These are phyloP conservation scores for Eucalyptus curtisii DNA, from an alignment of 345 rosid species.

Conservation along the genomic window DNA sequence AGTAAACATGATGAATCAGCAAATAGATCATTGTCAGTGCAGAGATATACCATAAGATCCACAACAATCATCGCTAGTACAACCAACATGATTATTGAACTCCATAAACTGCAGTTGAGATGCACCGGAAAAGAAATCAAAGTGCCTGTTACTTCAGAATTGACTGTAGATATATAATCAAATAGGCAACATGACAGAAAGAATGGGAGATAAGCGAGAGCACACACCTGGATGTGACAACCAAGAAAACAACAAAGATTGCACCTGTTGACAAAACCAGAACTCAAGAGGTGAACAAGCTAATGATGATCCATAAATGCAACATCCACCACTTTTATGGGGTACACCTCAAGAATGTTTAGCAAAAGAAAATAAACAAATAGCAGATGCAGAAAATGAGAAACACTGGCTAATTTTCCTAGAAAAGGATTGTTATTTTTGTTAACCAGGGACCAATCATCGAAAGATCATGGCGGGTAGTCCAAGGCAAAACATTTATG, in stretches of 20 bases:
- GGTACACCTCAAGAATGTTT: not conserved
- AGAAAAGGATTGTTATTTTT: not conserved
- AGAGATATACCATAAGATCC: constrained; percentile 74
- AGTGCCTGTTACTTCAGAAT: not conserved
- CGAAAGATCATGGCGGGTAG: not conserved
- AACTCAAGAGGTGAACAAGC: not conserved
- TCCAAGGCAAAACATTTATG: not conserved
- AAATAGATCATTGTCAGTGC: not conserved
- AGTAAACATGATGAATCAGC: not conserved
- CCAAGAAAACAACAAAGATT: constrained; percentile 64
- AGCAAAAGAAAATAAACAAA: not conserved
- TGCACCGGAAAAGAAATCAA: not conserved
- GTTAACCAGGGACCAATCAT: not conserved
- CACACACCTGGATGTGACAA: constrained; percentile 72
- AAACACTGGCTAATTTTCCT: not conserved
- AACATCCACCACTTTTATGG: not conserved
- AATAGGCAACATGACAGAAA: not conserved
- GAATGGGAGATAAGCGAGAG: constrained; percentile 3
- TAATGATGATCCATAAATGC: not conserved
- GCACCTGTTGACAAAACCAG: constrained; percentile 46
- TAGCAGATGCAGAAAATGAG: not conserved
- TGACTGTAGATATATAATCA: not conserved
- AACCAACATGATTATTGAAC: constrained; percentile 62
- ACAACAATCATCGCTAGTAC: constrained; percentile 80
- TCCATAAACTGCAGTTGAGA: constrained; percentile 60